Base-by-base conservation (phyloP, 495 filamentous ascomycete genomes). In the Trichocladium antarcticum region DNA sequence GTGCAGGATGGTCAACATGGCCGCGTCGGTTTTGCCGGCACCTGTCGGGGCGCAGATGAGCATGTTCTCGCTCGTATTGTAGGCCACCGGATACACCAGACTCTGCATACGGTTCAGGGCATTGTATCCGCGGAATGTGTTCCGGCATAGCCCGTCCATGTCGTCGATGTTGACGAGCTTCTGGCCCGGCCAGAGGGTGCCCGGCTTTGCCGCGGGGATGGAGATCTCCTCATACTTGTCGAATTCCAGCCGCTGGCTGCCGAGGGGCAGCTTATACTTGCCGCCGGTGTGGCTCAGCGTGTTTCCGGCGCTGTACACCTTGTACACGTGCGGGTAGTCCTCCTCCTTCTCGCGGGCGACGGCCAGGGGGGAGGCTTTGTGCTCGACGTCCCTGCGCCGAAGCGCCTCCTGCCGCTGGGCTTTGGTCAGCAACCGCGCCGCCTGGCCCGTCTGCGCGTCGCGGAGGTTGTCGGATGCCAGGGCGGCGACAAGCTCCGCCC, bases 11-110 rank as follows among this genome's bases (percentile, higher is more conserved):
- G 92, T 86, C 49, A 99, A 73, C 86, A 97, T 88, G n/a, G 92
- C 92, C 1, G 89, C 93, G 59, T 99, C 93, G 7, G 92, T 99
- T 72, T 99, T 99, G 80, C 92, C 84, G 39, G 92, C 92, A 80
- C 92, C 92, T 51, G 92, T 99, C 1, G 92, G 92, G 11, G 92
- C 92, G 67, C 92, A 99, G 45, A 99, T 92, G 28, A 99, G 75
- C 89, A 99, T 95, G 61, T 99, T 99, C 66, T 97, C 92, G 60
- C 77, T 95, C 6, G 86, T 94, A 59, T 83, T 83, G 67, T 99
- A 99, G 2, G 90, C 92, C 3, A 99, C 88, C 3, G 89, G 87
- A 62, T 94, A 95, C 5, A 96, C 84, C 42, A 99, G 66, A 56
- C 89, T 96, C 68, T 99, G 92, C 92, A 99, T 99, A 19, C 92